These are phyloP conservation scores for Meyerozyma carpophila DNA, from an alignment of 1,139 yeast genomes.

Conservation along the genomic window DNA sequence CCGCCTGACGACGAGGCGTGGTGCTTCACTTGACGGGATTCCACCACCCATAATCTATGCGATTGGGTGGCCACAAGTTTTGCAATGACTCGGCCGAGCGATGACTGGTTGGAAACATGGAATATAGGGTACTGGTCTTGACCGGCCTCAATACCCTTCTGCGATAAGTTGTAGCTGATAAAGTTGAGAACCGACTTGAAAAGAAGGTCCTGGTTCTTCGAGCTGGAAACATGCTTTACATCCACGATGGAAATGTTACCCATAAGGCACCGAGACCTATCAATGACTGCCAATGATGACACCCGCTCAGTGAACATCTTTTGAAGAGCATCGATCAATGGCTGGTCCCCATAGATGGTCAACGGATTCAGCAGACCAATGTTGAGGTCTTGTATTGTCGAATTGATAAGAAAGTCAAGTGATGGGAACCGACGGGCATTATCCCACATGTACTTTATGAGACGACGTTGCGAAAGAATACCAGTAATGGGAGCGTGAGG, in stretches of 20 bases:
- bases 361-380: slow-evolving; percentile 71
- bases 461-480: slow-evolving; percentile 81
- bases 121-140: slow-evolving; percentile 96
- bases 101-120: slow-evolving; percentile 76
- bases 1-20: slow-evolving; percentile 6
- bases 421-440: slow-evolving; percentile 81
- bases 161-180: slow-evolving; percentile 76
- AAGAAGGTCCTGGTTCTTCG: slow-evolving; percentile 76
- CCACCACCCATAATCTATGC: slow-evolving; percentile 91
- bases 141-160: slow-evolving; percentile 88
- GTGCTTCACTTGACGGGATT: slow-evolving; percentile 29
- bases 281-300: slow-evolving; percentile 92
- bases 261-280: slow-evolving; percentile 62
- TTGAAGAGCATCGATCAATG: slow-evolving; percentile 77
- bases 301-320: slow-evolving; percentile 83
- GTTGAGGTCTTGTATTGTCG: slow-evolving; percentile 58
- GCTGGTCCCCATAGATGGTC: slow-evolving; percentile 79
- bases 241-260: slow-evolving; percentile 95
- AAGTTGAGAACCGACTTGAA: slow-evolving; percentile 83
- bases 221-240: slow-evolving; percentile 78
- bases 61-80: slow-evolving; percentile 92
- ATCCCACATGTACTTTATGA: slow-evolving; percentile 82
- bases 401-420: slow-evolving; percentile 67
- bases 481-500: slow-evolving; percentile 52
- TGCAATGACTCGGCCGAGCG: slow-evolving; percentile 85